Conservation (phyloP, 179 eudicot genomes). For the Drosera spatulata region DNA sequence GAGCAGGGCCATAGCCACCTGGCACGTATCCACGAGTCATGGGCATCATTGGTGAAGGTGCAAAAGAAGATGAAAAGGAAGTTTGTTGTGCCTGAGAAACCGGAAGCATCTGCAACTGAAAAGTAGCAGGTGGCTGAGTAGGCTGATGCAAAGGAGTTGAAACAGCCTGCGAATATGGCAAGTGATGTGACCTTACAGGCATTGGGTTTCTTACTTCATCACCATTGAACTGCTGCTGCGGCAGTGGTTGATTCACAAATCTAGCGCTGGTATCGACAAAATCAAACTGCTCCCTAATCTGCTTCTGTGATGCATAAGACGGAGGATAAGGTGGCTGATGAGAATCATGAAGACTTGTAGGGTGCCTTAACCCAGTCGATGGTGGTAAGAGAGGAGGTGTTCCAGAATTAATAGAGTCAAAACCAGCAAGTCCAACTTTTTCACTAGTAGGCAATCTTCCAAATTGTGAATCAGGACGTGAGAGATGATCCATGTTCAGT, state of each 20-base stretch:
- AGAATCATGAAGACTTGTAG: constrained; percentile 19
- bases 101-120: constrained; percentile 27
- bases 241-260: constrained; percentile 21
- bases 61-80: constrained; percentile 21
- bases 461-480: constrained; percentile 15
- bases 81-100: constrained; percentile 22
- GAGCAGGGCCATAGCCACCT: constrained; percentile 24
- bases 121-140: constrained; percentile 23
- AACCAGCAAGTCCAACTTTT: constrained; percentile 19
- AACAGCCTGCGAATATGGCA: constrained; percentile 26
- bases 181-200: constrained; percentile 19
- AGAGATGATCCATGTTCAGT: constrained; percentile 16
- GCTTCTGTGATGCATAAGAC: constrained; percentile 27
- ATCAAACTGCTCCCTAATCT: constrained; percentile 29
- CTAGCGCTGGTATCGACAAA: constrained; percentile 17
- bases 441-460: constrained; percentile 10
- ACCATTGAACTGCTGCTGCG: constrained; percentile 25
- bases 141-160: constrained; percentile 23
- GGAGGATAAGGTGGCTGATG: constrained; percentile 21
- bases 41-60: constrained; percentile 22
- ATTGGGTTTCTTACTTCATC: constrained; percentile 17
- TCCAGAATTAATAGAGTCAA: constrained; percentile 24
- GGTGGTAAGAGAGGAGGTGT: constrained; percentile 20
- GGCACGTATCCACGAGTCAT: constrained; percentile 37
- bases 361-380: constrained; percentile 27